Evolutionary conservation across 331 rosid species (phyloP), one percentile per base, ranked within the genome.

Genomic region (Pyracantha coccinea): DNA sequence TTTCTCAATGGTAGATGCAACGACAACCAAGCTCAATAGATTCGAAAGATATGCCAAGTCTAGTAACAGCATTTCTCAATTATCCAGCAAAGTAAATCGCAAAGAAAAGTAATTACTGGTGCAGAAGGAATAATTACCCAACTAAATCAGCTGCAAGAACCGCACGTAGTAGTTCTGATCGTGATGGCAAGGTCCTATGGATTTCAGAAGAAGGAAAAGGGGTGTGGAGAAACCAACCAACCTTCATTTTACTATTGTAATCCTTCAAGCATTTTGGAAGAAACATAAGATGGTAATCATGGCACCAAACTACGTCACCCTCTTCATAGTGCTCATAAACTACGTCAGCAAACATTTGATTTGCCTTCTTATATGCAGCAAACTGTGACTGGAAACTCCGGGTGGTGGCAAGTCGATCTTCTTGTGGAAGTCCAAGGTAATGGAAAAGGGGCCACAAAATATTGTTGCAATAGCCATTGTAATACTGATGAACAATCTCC

Each of bases 251-350:
- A 25, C 54, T 80, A 76, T 92, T 87, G 79, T 85, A 55, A 13
- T 90, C 90, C 86, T 92, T 92, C 64, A 92, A 81, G 83, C 97
- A 92, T 79, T 90, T 83, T 6, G 97, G 97, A 79, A 92, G 97
- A 80, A 82, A 92, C 97, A 92, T 92, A 28, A 92, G 97, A 84
- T 92, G 97, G 83, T 92, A 92, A 80, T 92, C 97, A 77, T 92
- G 97, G 85, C 92, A 87, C 97, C 97, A 92, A 75, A 92, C 97
- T 44, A 92, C 96, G 75, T 92, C 97, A 84, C 96, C 96, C 74
- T 92, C 96, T 81, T 81, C 86, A 63, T 90, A 92, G 83, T 92
- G 90, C 80, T 69, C 6, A 80, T 87, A 88, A 7, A 92, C 97
- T 16, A 92, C 97, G 75, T 85, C 91, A 17, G 97, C 97, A 85